Evolutionary conservation across 1,284 basidiomycete genomes (phyloP).

Genomic region (Ustilago trichophora): DNA sequence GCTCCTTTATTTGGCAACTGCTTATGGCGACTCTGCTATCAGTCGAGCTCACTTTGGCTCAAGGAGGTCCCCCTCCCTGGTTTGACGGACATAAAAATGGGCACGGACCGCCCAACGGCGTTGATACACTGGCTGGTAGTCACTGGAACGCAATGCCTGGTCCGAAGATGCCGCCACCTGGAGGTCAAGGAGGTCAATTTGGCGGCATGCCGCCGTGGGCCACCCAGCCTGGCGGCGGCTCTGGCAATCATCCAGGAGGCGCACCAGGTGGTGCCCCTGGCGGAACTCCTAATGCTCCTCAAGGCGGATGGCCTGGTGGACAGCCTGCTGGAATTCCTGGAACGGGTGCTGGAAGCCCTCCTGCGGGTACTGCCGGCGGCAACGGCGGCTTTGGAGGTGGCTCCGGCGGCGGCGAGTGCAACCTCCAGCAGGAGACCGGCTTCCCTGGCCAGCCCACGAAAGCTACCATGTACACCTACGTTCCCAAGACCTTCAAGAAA

Average conservation of each 20-base stretch:
- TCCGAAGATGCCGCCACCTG: no score
- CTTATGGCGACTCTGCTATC: not conserved
- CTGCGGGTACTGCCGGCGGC: not conserved
- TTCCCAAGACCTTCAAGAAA: constrained; percentile 28
- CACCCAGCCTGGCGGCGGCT: no score
- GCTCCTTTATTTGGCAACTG: not conserved
- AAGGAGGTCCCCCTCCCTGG: not conserved
- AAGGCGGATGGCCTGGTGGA: not conserved
- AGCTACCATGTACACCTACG: constrained; percentile 24
- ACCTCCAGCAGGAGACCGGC: constrained; percentile 12
- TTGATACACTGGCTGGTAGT: constrained; percentile 1
- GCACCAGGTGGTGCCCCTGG: not conserved
- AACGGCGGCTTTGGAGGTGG: not conserved
- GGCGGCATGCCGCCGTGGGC: no score
- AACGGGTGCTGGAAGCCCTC: no score
- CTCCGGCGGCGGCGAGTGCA: not conserved
- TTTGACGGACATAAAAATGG: not conserved
- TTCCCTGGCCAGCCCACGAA: constrained; percentile 16
- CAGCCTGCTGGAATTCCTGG: no score
- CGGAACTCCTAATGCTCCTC: not conserved
- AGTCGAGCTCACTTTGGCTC: not conserved
- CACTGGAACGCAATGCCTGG: not conserved
- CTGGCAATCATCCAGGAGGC: not conserved
- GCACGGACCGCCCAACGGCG: not conserved
- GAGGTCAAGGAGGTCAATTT: no score